A percentile compares a stretch with the other conserved stretches of the same genome.
phyloP scores from a whole-genome alignment of 768 basidiomycete genomes.

The Russula foetens region DNA sequence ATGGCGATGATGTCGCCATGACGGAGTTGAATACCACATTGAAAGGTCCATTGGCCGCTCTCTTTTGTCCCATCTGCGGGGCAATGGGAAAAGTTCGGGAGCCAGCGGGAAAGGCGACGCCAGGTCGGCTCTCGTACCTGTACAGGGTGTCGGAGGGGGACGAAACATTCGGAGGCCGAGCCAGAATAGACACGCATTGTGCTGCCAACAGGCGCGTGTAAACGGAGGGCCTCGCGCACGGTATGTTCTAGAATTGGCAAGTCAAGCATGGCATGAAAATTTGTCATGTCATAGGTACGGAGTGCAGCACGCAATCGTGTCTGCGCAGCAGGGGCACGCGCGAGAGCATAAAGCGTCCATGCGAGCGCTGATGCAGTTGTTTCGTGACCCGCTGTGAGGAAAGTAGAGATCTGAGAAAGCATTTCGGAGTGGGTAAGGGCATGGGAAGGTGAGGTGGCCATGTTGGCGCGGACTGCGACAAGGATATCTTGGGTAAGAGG shows the following conservation, averaged over 20 bases:
- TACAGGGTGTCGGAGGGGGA: constrained; percentile 36
- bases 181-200: constrained; percentile 46
- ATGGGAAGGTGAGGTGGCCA: constrained; percentile 36
- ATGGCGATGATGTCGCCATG: constrained; percentile 51
- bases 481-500: not conserved
- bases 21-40: constrained; percentile 10
- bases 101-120: not conserved
- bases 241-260: constrained; percentile 55
- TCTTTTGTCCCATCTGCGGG: not conserved
- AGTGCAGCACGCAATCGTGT: constrained; percentile 39
- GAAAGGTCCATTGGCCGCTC: not conserved
- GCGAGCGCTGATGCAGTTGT: constrained; percentile 49
- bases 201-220: constrained; percentile 49
- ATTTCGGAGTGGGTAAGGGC: constrained; percentile 52
- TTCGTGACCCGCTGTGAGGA: constrained; percentile 59
- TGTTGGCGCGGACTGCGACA: constrained; percentile 50
- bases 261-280: constrained; percentile 19
- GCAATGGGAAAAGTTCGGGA: not conserved
- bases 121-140: constrained; percentile 13
- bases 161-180: constrained; percentile 36
- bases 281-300: constrained; percentile 21
- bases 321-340: constrained; percentile 40
- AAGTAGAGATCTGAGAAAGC: constrained; percentile 55
- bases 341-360: constrained; percentile 56
- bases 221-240: constrained; percentile 47